phyloP scores from a whole-genome alignment of 2,329 filamentous ascomycete species.

The Trichoderma harzianum region DNA sequence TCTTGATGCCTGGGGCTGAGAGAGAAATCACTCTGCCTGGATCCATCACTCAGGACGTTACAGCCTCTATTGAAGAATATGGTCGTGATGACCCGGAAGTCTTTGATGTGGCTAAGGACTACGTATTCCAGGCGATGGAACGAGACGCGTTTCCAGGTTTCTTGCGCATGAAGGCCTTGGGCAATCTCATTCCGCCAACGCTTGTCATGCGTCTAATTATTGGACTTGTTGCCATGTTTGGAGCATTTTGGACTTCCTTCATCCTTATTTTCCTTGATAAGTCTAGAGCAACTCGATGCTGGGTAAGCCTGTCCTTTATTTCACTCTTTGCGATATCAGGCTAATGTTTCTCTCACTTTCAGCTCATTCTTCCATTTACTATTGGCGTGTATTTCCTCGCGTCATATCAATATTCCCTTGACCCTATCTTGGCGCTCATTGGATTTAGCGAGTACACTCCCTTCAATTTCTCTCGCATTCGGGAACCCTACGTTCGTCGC shows the following conservation, averaged over 20 bases:
- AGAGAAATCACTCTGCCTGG: conserved; percentile 92
- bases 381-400: conserved; percentile 84
- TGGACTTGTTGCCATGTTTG: conserved; percentile 79
- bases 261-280: conserved; percentile 87
- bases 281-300: conserved; percentile 70
- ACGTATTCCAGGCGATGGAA: conserved; percentile 99
- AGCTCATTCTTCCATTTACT: conserved; percentile 82
- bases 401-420: conserved; percentile 93
- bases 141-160: conserved; percentile 98
- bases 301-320: conserved; percentile 57
- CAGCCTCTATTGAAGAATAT: conserved; percentile 81
- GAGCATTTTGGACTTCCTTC: conserved; percentile 90
- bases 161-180: conserved; percentile 87
- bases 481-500: conserved; percentile 85
- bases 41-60: conserved; percentile 81
- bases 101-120: conserved; percentile 96
- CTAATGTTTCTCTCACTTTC: conserved; percentile 21
- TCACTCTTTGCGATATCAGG: conserved; percentile 16
- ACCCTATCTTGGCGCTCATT: conserved; percentile 83
- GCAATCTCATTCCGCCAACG: conserved; percentile 89
- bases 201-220: conserved; percentile 81
- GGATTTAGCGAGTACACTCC: conserved; percentile 96
- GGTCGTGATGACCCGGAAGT: conserved; percentile 94
- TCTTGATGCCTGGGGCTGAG: conserved; percentile 89
- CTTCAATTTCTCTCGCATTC: conserved; percentile 82